Evolutionary conservation across 805 yeast genomes (phyloP).

Genomic region (Candida berthetii): DNA sequence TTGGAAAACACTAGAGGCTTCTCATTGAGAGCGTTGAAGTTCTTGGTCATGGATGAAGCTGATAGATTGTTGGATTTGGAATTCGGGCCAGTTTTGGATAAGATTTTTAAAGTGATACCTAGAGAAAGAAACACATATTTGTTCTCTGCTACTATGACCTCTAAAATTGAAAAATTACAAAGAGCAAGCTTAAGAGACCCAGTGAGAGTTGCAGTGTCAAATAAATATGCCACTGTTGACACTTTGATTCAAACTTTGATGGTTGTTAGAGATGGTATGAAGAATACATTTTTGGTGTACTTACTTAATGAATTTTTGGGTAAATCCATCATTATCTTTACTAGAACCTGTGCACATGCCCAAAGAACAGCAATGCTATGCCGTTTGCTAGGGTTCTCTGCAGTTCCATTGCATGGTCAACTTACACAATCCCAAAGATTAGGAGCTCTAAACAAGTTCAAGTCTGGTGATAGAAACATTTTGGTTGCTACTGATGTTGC

Average conservation of each 20-base stretch:
- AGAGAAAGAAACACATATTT: conserved; percentile 76
- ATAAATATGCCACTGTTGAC: conserved; percentile 88
- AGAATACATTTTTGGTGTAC: conserved; percentile 82
- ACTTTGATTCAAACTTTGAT: conserved; percentile 85
- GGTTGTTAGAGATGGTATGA: conserved; percentile 89
- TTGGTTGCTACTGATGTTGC: conserved; percentile 83
- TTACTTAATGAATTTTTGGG: conserved; percentile 79
- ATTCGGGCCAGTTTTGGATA: conserved; percentile 90
- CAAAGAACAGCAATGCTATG: conserved; percentile 83
- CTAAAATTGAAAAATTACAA: conserved; percentile 90
- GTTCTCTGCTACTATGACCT: conserved; percentile 96
- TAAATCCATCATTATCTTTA: conserved; percentile 82
- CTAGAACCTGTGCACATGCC: conserved; percentile 93
- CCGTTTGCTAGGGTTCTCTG: conserved; percentile 76
- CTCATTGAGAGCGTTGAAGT: conserved; percentile 69
- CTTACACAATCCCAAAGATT: conserved; percentile 77
- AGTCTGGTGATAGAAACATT: conserved; percentile 62
- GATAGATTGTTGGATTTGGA: conserved; percentile 94
- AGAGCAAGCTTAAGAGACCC: conserved; percentile 88
- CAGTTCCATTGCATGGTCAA: conserved; percentile 94
- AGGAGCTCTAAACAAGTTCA: conserved; percentile 76
- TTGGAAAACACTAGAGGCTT: conserved; percentile 90
- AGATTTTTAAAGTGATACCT: conserved; percentile 80
- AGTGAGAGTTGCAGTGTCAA: conserved; percentile 84
- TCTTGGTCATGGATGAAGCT: conserved; percentile 93